Evolutionary conservation across 208 protist genomes (phyloP), one percentile per base, ranked within the genome.

Genomic region (Trypanosoma scelopori): DNA sequence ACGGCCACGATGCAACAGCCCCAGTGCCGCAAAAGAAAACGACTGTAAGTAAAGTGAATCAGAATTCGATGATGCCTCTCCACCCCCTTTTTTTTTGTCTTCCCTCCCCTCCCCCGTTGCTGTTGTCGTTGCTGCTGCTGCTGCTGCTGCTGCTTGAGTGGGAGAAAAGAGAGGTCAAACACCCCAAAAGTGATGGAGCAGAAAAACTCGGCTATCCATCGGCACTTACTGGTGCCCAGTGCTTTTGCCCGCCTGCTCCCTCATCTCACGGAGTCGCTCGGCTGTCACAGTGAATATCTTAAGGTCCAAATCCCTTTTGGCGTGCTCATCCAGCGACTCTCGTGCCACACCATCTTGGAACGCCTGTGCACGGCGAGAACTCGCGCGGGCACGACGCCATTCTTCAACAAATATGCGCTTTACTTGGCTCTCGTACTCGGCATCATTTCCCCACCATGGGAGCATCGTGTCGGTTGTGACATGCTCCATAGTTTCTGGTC

Each of bases 331-430:
- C 51, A 94, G 53, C 3, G 85, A 91, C 70, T 94, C 88, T 22
- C 88, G 74, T 9, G 84, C 76, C 16, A 94, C 78, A 30, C 89
- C 89, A 27, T 87, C 80, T 60, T 95, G 83, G 56, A 86, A 87
- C 18, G 78, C 82, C 67, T 88, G 78, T 3, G 77, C 73, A 27
- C 82, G 73, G 25, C 82, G 85, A 18, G 89, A 89, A 39, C 71
- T 80, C 32, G 84, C 78, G 28, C 85, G 72, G 1, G 85, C 85
- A 27, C 81, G 79, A 43, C 84, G 75, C 89, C 89, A 95, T 65
- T 95, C 84, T 46, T 93, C 85, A 30, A 95, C 82, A 74, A 92
- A 95, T 65, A 92, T 91, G 43, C 89, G 84, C 71, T 95, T 95
- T 13, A 95, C 89, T 64, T 92, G 84, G 50, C 78, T 85, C 66